A percentile compares a stretch with the other conserved stretches of the same genome.
Evolutionary conservation across 305 asterid species (phyloP).

Genomic region (Fraxinus greggii): DNA sequence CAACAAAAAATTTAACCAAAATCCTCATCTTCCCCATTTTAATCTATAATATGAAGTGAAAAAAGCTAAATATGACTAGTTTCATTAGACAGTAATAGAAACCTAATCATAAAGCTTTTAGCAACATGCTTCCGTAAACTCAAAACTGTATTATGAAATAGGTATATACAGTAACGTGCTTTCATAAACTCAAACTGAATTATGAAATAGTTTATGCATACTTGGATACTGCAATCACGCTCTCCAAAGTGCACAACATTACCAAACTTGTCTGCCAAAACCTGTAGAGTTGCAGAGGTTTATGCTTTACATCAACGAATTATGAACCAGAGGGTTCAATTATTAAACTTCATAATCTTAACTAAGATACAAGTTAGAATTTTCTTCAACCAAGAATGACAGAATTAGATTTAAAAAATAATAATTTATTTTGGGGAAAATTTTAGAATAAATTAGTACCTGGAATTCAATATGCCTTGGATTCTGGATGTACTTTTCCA

Average conservation of each 20-base stretch:
- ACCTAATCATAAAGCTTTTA: background rate
- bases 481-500: constrained; percentile 85
- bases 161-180: background rate
- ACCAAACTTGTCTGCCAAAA: constrained; percentile 86
- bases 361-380: background rate
- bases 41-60: background rate
- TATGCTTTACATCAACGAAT: constrained; percentile 1
- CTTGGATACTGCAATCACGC: constrained; percentile 99
- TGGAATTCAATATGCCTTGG: constrained; percentile 99
- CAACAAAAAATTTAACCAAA: background rate
- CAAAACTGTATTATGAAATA: background rate
- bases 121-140: constrained; percentile 13
- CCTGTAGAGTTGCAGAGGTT: constrained; percentile 42
- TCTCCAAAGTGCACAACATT: constrained; percentile 97
- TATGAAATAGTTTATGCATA: constrained; percentile 20
- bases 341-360: background rate
- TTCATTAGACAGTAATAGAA: constrained; percentile 1
- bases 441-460: constrained; percentile 42
- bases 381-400: background rate
- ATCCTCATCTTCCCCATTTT: background rate
- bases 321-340: constrained; percentile 4
- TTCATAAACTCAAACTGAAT: background rate
- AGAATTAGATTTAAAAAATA: background rate
- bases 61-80: background rate
- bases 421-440: background rate